Base-by-base conservation (phyloP, 1,284 basidiomycete species). In the Sparassis latifolia region DNA sequence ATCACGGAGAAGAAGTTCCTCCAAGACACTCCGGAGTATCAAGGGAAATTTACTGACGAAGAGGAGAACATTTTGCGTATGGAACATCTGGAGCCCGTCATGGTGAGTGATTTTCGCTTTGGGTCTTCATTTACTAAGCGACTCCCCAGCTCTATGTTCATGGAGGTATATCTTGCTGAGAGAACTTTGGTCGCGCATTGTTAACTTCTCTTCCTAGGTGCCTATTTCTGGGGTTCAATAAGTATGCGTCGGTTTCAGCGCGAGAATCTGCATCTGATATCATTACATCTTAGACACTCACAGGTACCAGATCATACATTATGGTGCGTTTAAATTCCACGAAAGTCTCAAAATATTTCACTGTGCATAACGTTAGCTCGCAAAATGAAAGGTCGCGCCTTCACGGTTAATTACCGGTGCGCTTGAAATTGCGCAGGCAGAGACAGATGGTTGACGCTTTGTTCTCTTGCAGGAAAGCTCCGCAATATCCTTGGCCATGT, bases 401-500 rank as follows among this genome's bases (percentile, higher is more conserved):
- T 90, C 59, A 73, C 79, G 12, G 76, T 80, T 43, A 82, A 80
- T 53, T 79, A 80, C 58, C 65, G 78, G 77, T 76, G 46, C 43
- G 60, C 20, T 20, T 20, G 20, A 20, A 20, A 20, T 20, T 20
- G 20, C 20, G 20, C 20, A 20, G 20, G 20, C 20, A 20, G 20
- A 20, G 20, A 20, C 20, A 20, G 20, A 20, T 20, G 20, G 20
- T 28, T 49, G 42, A 27, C 45, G 31, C 29, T 42, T 72, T 0
- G 68, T 76, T 50, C 49, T 61, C 3, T 66, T 45, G 2, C 53
- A 79, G 79, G 33, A 88, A 89, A 67, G 83, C 89, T 1, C 89
- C 90, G 1, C 89, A 92, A 64, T 92, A 90, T 58, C 91, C 91
- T 2, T 94, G 89, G 79, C 92, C 91, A 0, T 93, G 90, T 63